Base-by-base conservation (phyloP, 306 rosid genomes). In the Chamaecrista fasciculata region DNA sequence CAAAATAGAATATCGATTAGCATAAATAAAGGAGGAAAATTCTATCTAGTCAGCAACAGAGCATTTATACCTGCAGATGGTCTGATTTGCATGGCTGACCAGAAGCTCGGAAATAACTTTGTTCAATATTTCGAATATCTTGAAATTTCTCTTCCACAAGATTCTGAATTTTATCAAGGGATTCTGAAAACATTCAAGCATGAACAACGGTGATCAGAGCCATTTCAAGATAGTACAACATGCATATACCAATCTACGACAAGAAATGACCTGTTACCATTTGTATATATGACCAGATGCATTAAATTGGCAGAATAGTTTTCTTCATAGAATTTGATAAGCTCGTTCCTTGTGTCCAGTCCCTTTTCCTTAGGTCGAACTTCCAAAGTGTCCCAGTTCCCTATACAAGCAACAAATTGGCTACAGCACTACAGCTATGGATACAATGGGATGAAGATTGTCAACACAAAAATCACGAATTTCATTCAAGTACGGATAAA, bases 11-110 rank as follows among this genome's bases (percentile, higher is more conserved):
- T 49, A 68, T 42, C 15, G 21, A 36, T 63, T 58, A 73, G 68
- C 73, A 73, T 63, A 47, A 18, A 18, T 31, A 46, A 53, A 60
- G 66, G 29, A 66, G 46, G 34, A 49, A 39, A 15, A 51, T 34
- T 67, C 68, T 28, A 59, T 46, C 20, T 26, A 71, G 56, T 73
- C 29, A 53, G 80, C 76, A 57, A 37, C 34, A 34, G 37, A 66
- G 69, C 48, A 70, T 71, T 46, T 69, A 62, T 79, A 94, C 98
- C 97, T 90, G 88, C 64, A 94, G 80, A 81, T 94, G 96, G 75
- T 93, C 97, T 58, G 91, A 63, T 46, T 78, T 72, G 85, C 98
- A 93, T 39, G 98, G 98, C 59, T 85, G 87, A 50, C 81, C n/a
- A n/a, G n/a, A n/a, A n/a, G n/a, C n/a, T n/a, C n/a, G n/a, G n/a